A percentile compares a stretch with the other conserved stretches of the same genome.
Evolutionary conservation across 495 filamentous ascomycete species (phyloP).

Genomic region (Penicillium crystallinum): DNA sequence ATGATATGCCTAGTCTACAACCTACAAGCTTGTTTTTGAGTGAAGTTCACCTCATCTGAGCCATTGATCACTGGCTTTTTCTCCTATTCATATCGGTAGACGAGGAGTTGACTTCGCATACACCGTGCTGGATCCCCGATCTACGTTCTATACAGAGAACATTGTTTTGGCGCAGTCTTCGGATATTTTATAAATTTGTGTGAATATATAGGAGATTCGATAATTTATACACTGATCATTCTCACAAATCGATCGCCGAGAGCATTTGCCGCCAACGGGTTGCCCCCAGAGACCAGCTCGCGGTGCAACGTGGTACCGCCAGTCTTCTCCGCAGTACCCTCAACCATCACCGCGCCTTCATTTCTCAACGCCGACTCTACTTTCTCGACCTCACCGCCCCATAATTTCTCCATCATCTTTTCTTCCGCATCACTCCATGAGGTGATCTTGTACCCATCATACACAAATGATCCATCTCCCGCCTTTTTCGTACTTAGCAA

Average conservation of each 20-base stretch:
- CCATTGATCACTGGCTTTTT: too few relatives aligned
- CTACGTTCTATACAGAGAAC: too few relatives aligned
- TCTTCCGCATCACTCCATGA: slow-evolving; percentile 32
- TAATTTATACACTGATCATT: slow-evolving; percentile 26
- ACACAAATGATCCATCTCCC: slow-evolving; percentile 31
- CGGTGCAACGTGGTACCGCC: slow-evolving; percentile 23
- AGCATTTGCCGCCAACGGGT: slow-evolving; percentile 27
- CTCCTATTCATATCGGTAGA: too few relatives aligned
- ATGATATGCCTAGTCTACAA: not conserved
- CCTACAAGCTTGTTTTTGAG: too few relatives aligned
- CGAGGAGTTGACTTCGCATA: too few relatives aligned
- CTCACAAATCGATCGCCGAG: slow-evolving; percentile 28
- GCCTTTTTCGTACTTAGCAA: slow-evolving; percentile 31
- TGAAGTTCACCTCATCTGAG: too few relatives aligned
- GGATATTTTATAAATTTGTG: too few relatives aligned
- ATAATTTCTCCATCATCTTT: slow-evolving; percentile 26
- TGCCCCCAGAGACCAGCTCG: slow-evolving; percentile 26
- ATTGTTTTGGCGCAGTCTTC: too few relatives aligned
- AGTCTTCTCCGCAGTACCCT: slow-evolving; percentile 20
- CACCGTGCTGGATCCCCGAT: too few relatives aligned
- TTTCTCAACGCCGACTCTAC: slow-evolving; percentile 22
- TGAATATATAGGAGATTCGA: not conserved
- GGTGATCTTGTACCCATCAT: slow-evolving; percentile 29
- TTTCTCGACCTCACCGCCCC: slow-evolving; percentile 29
- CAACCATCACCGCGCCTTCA: slow-evolving; percentile 27